Percentiles rank a stretch among this genome's conserved stretches.
Conservation (phyloP, 2,329 filamentous ascomycete genomes). For the Beauveria medogensis region DNA sequence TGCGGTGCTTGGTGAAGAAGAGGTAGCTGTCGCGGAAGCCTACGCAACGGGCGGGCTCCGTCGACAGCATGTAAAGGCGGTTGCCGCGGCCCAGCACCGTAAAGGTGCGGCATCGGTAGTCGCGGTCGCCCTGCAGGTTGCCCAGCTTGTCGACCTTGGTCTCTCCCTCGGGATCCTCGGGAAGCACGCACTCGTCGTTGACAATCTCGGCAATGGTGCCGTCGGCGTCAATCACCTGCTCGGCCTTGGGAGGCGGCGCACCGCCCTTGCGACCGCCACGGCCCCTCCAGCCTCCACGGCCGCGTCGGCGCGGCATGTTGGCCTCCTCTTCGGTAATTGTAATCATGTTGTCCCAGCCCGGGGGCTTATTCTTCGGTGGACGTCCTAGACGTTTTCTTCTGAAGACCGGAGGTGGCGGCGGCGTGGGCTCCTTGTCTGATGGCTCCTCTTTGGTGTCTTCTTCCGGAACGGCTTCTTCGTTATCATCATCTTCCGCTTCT, state of each 20-base stretch:
- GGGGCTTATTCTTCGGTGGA: constrained; percentile 75
- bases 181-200: constrained; percentile 84
- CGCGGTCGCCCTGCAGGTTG: constrained; percentile 70
- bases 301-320: constrained; percentile 54
- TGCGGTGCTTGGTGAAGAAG: constrained; percentile 96
- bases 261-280: constrained; percentile 60
- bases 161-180: constrained; percentile 81
- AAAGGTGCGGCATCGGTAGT: constrained; percentile 94
- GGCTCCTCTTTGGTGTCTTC: constrained; percentile 29
- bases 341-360: constrained; percentile 65
- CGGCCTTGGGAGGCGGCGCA: constrained; percentile 64
- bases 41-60: constrained; percentile 90
- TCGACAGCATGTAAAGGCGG: constrained; percentile 95
- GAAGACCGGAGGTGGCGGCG: constrained; percentile 53
- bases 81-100: constrained; percentile 77
- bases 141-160: constrained; percentile 89
- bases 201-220: constrained; percentile 86
- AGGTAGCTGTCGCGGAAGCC: constrained; percentile 97
- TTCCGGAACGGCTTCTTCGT: constrained; percentile 29
- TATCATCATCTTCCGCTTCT: constrained; percentile 31
- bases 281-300: constrained; percentile 63
- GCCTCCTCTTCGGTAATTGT: constrained; percentile 46
- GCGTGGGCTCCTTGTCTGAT: constrained; percentile 43
- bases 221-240: constrained; percentile 86
- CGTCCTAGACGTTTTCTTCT: constrained; percentile 74